phyloP scores from a whole-genome alignment of 2,329 filamentous ascomycete genomes.

The Dactylonectria macrodidyma region DNA sequence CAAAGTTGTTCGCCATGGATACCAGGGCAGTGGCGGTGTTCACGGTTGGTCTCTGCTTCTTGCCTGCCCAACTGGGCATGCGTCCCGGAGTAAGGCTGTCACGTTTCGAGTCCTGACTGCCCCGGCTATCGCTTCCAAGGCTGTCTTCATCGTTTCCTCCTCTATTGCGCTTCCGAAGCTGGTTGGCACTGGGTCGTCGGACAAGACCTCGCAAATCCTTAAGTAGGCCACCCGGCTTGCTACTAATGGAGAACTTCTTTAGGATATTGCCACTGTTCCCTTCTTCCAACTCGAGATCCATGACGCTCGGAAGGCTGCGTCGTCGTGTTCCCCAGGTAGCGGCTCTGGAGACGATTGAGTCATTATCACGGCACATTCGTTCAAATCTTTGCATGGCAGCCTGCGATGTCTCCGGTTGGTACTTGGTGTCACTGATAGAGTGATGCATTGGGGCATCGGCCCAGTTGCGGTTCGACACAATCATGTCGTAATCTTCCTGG shows the following conservation, averaged over 20 bases:
- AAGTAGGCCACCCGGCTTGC: constrained; percentile 65
- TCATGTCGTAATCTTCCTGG: constrained; percentile 64
- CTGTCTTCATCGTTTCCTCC: constrained; percentile 54
- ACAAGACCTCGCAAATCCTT: constrained; percentile 66
- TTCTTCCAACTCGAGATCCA: constrained; percentile 69
- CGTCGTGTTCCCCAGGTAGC: constrained; percentile 81
- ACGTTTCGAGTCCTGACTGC: constrained; percentile 51
- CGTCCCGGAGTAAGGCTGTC: constrained; percentile 68
- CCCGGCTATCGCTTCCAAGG: constrained; percentile 50
- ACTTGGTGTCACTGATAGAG: constrained; percentile 56
- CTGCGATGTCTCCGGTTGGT: constrained; percentile 67
- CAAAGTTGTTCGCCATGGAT: constrained; percentile 68
- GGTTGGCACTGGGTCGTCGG: constrained; percentile 63
- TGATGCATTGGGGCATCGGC: constrained; percentile 63
- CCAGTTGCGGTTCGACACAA: constrained; percentile 65
- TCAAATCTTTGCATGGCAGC: constrained; percentile 69
- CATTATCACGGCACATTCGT: constrained; percentile 67
- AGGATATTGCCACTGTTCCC: constrained; percentile 73
- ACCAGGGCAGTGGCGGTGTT: constrained; percentile 71
- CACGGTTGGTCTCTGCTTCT: constrained; percentile 68
- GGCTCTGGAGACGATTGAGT: constrained; percentile 72
- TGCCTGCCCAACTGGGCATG: constrained; percentile 64
- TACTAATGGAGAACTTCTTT: constrained; percentile 72
- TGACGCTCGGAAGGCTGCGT: constrained; percentile 72
- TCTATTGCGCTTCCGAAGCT: constrained; percentile 63